Conservation (phyloP, 2,329 filamentous ascomycete species). For the Neobulgaria alba region DNA sequence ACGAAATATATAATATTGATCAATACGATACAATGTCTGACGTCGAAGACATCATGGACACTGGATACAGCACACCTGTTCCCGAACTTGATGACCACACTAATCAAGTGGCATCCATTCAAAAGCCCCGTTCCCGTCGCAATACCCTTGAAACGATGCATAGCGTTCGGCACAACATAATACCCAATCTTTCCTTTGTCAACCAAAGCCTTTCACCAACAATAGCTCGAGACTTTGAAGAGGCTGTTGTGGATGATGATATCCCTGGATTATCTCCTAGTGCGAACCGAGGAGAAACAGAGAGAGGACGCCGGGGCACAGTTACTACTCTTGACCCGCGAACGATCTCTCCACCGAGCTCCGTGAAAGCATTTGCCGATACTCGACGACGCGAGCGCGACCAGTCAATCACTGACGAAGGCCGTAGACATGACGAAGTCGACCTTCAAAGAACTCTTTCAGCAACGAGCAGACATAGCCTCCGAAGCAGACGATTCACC, state of each 20-base stretch:
- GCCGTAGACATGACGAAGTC: conserved; percentile 61
- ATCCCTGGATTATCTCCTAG: conserved; percentile 35
- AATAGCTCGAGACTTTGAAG: conserved; percentile 66
- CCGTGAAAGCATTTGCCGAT: conserved; percentile 93
- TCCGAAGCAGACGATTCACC: conserved; percentile 50
- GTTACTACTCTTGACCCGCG: conserved; percentile 52
- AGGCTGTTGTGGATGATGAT: conserved; percentile 75
- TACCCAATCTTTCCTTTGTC: conserved; percentile 33
- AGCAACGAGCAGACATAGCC: conserved; percentile 44
- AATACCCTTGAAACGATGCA: conserved; percentile 69
- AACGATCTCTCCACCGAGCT: conserved; percentile 84
- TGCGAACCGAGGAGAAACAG: conserved; percentile 22
- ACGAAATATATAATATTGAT: no score
- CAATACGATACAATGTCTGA: conserved; percentile 52
- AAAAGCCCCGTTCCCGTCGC: conserved; percentile 52
- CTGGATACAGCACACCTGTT: conserved; percentile 64
- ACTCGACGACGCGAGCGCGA: conserved; percentile 75
- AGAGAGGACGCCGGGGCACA: conserved; percentile 40
- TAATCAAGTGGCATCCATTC: conserved; percentile 52
- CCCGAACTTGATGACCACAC: conserved; percentile 85
- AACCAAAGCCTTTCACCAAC: conserved; percentile 34
- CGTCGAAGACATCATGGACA: conserved; percentile 52
- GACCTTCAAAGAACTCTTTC: conserved; percentile 65
- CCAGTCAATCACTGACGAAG: conserved; percentile 52
- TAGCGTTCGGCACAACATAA: conserved; percentile 27